Base-by-base conservation (phyloP, 495 filamentous ascomycete species). In the Rusavskia elegans region DNA sequence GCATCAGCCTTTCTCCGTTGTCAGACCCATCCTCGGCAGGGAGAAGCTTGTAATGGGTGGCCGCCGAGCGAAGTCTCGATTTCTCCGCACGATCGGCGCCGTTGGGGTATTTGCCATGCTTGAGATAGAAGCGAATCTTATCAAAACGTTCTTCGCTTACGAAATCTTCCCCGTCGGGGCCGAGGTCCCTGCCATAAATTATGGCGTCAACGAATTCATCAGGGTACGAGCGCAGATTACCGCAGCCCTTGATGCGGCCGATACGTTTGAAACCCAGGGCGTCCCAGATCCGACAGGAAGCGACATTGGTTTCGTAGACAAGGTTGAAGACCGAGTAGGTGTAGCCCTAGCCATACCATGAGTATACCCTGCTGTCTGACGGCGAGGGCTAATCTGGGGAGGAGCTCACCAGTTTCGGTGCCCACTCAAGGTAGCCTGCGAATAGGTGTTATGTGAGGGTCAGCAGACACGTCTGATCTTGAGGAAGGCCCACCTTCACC, bases 321-420 rank as follows among this genome's bases (percentile, higher is more conserved):
- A 98, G 77, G 65, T 98, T 97, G 75, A 98, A 98, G 36, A 98
- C 87, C 11, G 85, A 88, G 71, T 97, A 97, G 35, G 83, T 86
- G 64, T 95, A 98, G 19, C 92, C 92, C 71, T 85, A 49, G 20
- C n/a, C 16, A 51, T 27, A 20, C 41, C 9, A 48, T 25, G 53
- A 51, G 29, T 48, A 32, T 23, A 10, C 32, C 32, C 8, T 35
- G 32, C 8, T 35, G 32, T 11, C 32, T 35, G 32, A 35, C 32
- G 32, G 9, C 13, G 32, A 35, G 32, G 32, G 32, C 32, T 35
- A 14, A 11, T 11, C 32, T 7, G 9, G 32, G 9, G 6, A 32
- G 30, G 49, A 74, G 77, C 59, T 56, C 32, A 84, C 82, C 60
- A 97, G 73, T 64, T 82, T 84, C 37, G 89, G 88, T 17, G 93